These are phyloP conservation scores for Spergularia marina DNA, from an alignment of 148 eudicot species.

Conservation along the genomic window DNA sequence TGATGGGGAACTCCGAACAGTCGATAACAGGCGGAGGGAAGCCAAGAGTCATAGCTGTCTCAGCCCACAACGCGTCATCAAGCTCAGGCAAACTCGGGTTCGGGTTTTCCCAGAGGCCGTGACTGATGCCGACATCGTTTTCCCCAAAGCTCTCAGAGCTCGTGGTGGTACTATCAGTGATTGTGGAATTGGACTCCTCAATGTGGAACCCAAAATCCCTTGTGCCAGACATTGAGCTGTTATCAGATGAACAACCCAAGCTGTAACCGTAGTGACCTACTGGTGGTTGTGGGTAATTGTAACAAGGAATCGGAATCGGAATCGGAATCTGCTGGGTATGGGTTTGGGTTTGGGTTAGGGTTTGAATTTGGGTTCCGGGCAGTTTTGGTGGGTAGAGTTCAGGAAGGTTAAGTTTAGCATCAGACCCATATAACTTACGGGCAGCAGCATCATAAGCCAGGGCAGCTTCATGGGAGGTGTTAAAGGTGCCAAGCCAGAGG, in stretches of 20 bases:
- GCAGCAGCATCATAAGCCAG: slow-evolving; percentile 87
- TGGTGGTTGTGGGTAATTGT: slow-evolving; percentile 10
- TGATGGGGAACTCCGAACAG: slow-evolving; percentile 6
- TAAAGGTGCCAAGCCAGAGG: slow-evolving; percentile 93
- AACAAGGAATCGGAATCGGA: slow-evolving; percentile 13
- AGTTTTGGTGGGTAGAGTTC: slow-evolving; percentile 26
- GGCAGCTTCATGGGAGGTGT: slow-evolving; percentile 72
- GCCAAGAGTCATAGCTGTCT: slow-evolving; percentile 44
- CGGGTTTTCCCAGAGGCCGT: slow-evolving; percentile 44
- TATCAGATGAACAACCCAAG: slow-evolving; percentile 27
- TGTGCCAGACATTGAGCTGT: slow-evolving; percentile 22
- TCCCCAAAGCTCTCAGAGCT: slow-evolving; percentile 37
- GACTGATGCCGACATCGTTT: slow-evolving; percentile 32
- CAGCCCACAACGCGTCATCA: slow-evolving; percentile 59
- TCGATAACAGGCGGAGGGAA: slow-evolving; percentile 25
- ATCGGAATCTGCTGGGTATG: neutral
- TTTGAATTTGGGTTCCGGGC: neutral
- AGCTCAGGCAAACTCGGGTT: slow-evolving; percentile 63
- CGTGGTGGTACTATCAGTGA: slow-evolving; percentile 24
- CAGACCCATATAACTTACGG: slow-evolving; percentile 60
- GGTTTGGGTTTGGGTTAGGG: neutral
- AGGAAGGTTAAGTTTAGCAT: slow-evolving; percentile 80
- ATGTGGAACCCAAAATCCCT: slow-evolving; percentile 29
- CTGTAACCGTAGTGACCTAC: slow-evolving; percentile 18
- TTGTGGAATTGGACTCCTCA: slow-evolving; percentile 28